Base-by-base conservation (phyloP, 2,329 filamentous ascomycete genomes). In the Lachnellula suecica region DNA sequence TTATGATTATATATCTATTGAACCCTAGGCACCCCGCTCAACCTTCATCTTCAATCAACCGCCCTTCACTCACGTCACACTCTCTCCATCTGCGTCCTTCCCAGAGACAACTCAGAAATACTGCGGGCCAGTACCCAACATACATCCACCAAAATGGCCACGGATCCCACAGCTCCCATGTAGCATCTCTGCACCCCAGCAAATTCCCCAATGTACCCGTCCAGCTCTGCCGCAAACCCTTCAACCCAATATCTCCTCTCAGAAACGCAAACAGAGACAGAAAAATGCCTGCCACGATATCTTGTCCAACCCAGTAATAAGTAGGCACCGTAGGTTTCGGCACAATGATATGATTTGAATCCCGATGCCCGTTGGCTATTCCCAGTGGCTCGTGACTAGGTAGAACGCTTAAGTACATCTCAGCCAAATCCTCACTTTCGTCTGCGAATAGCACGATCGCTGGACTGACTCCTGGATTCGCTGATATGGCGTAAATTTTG, bases 391-490 rank as follows among this genome's bases (percentile, higher is more conserved):
- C 37, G 25, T 40, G 49, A 1, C 56, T 48, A 0, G 70, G 63
- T 0, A 83, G 64, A 0, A 74, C 59, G 1, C 70, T 72, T 17
- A 85, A 66, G 56, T 85, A 86, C n/a, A 73, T 70, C 1, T 68
- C 68, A 29, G 71, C 71, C 23, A 72, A 65, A 19, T 74, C 70
- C 0, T 67, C 68, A 31, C 71, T 70, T 24, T 71, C 66, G 4
- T 61, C 57, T 2, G 71, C 71, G 66, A 88, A 87, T 1, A 88
- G 68, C 1, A 81, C 73, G 0, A 85, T 78, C 0, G 85, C 85
- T 0, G 85, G 10, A 15, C 27, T 31, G 10, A 31, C 15, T 2
- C 27, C 27, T 1, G 27, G 27, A 15, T 31, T 10, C 15, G 27
- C 27, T 9, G 27, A 31, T 9, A 31, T 31, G 15, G 27, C 27